These are phyloP conservation scores for Entomortierella lignicola DNA, from an alignment of 192 early-diverging fungal species.

Conservation along the genomic window DNA sequence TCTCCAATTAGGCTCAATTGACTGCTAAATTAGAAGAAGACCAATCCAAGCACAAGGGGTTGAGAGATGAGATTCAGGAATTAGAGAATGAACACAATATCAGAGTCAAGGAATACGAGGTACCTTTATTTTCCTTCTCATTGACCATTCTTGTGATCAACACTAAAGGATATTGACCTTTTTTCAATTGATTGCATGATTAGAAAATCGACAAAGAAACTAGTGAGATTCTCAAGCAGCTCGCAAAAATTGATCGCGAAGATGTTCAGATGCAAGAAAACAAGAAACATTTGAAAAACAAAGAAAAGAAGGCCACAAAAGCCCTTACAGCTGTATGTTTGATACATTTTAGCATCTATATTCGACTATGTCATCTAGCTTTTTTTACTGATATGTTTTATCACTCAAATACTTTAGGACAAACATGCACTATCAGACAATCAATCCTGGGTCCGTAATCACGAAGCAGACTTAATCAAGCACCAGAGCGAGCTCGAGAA, in stretches of 20 bases:
- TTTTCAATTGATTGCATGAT: not conserved
- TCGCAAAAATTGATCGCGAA: conserved; percentile 77
- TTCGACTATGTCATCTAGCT: not conserved
- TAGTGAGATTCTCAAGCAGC: conserved; percentile 65
- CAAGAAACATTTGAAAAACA: conserved; percentile 81
- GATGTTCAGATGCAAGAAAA: conserved; percentile 90
- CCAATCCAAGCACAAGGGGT: conserved; percentile 65
- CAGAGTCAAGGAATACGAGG: conserved; percentile 69
- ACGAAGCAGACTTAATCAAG: conserved; percentile 71
- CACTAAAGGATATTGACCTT: not conserved
- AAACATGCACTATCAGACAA: conserved; percentile 67
- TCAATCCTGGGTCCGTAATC: conserved; percentile 74
- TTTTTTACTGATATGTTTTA: not conserved
- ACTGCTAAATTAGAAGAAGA: conserved; percentile 70
- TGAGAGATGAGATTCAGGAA: conserved; percentile 71
- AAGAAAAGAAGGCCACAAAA: conserved; percentile 82
- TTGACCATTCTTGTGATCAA: not conserved
- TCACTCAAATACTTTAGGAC: conserved; percentile 52
- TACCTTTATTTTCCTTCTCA: conserved; percentile 17
- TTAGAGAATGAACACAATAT: conserved; percentile 71
- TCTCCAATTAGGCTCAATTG: conserved; percentile 58
- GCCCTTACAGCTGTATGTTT: conserved; percentile 71
- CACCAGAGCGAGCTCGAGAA: conserved; percentile 68
- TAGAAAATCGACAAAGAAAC: conserved; percentile 67
- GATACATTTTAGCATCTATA: too few relatives aligned